Evolutionary conservation across 2,329 filamentous ascomycete species (phyloP).

Genomic region (Trichoderma brevicompactum): DNA sequence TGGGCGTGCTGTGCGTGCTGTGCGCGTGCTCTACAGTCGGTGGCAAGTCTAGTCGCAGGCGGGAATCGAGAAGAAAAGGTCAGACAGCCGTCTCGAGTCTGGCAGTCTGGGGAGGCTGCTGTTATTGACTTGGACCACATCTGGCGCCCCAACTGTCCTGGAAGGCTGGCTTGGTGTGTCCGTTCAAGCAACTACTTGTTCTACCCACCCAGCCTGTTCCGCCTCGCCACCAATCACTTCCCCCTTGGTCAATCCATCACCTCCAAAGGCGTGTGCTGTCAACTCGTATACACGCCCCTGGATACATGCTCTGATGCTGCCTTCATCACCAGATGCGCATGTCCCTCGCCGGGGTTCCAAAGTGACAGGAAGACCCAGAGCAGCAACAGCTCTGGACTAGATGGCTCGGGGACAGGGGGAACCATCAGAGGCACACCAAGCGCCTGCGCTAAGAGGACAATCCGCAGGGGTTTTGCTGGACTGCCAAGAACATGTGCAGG

Average conservation of each 20-base stretch:
- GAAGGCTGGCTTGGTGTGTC: conserved; percentile 12
- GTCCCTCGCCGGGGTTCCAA: conserved; percentile 21
- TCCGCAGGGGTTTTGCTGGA: conserved; percentile 20
- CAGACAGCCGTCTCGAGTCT: conserved; percentile 5
- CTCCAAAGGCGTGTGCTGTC: conserved; percentile 17
- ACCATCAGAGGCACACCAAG: conserved; percentile 12
- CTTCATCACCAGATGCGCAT: conserved; percentile 6
- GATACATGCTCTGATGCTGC: conserved; percentile 19
- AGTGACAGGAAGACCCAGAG: conserved; percentile 12
- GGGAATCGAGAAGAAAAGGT: conserved; percentile 7
- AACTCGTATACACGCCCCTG: conserved; percentile 26
- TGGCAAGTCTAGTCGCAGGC: neutral
- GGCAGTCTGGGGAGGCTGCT: conserved; percentile 18
- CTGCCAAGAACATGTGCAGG: conserved; percentile 24
- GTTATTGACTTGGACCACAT: conserved; percentile 23
- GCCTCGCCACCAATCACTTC: conserved; percentile 23
- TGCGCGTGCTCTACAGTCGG: neutral
- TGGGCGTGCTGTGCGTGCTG: no score
- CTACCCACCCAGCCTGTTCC: conserved; percentile 23
- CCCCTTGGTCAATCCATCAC: conserved; percentile 20
- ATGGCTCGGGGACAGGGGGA: conserved; percentile 13
- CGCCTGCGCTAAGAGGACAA: conserved; percentile 21
- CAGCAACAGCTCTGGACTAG: neutral
- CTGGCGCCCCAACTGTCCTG: conserved; percentile 5
- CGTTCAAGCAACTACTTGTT: conserved; percentile 17